These are phyloP conservation scores for Cryphonectria parasitica DNA, from an alignment of 2,329 filamentous ascomycete species.

Conservation along the genomic window DNA sequence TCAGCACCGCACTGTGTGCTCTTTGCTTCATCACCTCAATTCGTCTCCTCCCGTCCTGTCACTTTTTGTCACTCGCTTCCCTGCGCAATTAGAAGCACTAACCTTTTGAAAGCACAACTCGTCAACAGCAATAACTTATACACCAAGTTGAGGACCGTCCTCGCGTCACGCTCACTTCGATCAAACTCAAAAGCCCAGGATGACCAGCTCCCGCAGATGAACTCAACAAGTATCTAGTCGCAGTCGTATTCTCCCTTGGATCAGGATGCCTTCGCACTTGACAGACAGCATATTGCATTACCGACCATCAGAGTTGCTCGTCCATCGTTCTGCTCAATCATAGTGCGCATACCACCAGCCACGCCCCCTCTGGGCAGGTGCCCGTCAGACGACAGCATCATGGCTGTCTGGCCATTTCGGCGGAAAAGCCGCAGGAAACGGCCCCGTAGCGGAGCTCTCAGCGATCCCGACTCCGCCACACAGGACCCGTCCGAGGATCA, in stretches of 20 bases:
- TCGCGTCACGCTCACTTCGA: constrained; percentile 3
- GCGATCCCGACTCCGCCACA: constrained; percentile 53
- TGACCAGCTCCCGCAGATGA: constrained; percentile 22
- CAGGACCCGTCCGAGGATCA: constrained; percentile 27
- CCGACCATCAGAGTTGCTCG: constrained; percentile 14
- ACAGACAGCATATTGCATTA: constrained; percentile 22
- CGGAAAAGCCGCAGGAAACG: constrained; percentile 71
- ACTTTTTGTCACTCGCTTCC: not conserved
- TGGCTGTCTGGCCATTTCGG: constrained; percentile 85
- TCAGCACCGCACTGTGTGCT: constrained; percentile 6
- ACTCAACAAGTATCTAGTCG: constrained; percentile 11
- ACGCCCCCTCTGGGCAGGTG: constrained; percentile 13
- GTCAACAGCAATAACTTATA: not conserved
- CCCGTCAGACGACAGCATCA: constrained; percentile 40
- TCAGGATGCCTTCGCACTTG: constrained; percentile 30
- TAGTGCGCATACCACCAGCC: constrained; percentile 10
- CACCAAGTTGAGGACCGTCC: constrained; percentile 2
- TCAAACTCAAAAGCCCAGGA: not conserved
- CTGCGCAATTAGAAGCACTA: constrained; percentile 12
- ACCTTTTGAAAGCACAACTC: constrained; percentile 14
- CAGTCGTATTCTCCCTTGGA: constrained; percentile 6
- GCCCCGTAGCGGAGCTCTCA: constrained; percentile 43
- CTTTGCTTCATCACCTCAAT: not conserved
- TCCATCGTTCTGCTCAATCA: constrained; percentile 14
- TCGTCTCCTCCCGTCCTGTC: not conserved